Evolutionary conservation across 176 grass and related monocot genomes (phyloP), one percentile per base, ranked within the genome.

Genomic region (Pontederia paniculata): DNA sequence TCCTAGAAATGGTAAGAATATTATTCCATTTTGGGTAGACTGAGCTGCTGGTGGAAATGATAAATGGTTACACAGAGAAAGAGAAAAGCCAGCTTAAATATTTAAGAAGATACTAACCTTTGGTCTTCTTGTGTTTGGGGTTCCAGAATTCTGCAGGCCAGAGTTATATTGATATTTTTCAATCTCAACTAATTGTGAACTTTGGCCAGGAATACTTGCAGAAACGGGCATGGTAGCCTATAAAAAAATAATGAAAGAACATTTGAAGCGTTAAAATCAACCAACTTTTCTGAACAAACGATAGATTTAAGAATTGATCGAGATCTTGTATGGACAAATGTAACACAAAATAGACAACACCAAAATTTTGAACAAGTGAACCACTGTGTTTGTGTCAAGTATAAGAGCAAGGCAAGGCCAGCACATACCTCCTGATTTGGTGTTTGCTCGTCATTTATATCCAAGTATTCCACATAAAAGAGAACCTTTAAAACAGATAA

Each of bases 401-500:
- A 14, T 41, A 69, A 74, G 20, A 9, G 25, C 20, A 60, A 62
- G 17, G 41, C 14, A 45, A 43, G 50, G 25, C 47, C 52, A 74
- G 17, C 25, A n/a, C 42, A 41, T 86, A 87, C 91, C 70, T 77
- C 68, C 74, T 58, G 20, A 48, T 63, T 86, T 17, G 45, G 37
- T 47, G 4, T 67, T 54, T 49, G 55, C 55, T 81, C 68, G 66
- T 67, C 12, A 67, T 78, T 82, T 25, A 80, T 62, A 62, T 90
- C 59, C 81, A 97, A 78, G 70, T 68, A 20, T 66, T 87, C 77
- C 78, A 56, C 78, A 57, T 75, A 84, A 72, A 97, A 71, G 23
- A 90, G 63, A 17, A 97, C 80, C 91, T 97, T 74, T 25, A 63
- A 66, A 57, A 23, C 17, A 44, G 73, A 69, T 48, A 62, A 23